Conservation (phyloP, 208 protist genomes). For the Tetramitus jugosus region DNA sequence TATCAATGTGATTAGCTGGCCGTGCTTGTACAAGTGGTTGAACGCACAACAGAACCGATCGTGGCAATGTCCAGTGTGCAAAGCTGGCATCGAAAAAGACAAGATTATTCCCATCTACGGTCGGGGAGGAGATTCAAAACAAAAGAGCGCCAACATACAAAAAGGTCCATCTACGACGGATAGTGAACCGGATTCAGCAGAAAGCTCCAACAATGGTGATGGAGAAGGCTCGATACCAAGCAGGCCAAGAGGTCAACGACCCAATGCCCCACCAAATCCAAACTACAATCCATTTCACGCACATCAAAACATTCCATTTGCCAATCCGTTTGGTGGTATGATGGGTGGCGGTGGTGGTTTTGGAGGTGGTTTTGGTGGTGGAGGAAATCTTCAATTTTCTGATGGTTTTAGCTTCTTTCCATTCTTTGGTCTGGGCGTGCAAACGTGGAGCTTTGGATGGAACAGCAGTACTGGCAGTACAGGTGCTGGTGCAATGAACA, state of each 20-base stretch:
- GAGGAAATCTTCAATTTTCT: neutral
- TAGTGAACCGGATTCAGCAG: neutral
- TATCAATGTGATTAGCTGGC: neutral
- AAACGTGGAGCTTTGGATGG: neutral
- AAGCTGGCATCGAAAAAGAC: constrained; percentile 32
- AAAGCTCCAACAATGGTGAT: neutral
- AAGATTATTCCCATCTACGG: constrained; percentile 42
- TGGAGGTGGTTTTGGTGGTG: neutral
- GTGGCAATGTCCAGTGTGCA: constrained; percentile 39
- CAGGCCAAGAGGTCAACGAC: neutral
- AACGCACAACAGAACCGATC: constrained; percentile 28
- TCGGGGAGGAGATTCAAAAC: constrained; percentile 15
- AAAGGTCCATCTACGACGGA: neutral
- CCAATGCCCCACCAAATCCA: constrained; percentile 8
- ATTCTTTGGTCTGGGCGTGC: neutral
- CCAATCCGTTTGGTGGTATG: neutral
- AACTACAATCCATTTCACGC: constrained; percentile 13
- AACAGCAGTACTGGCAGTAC: neutral
- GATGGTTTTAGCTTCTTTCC: too few relatives aligned
- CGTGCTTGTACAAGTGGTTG: constrained; percentile 24
- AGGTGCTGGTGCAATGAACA: too few relatives aligned
- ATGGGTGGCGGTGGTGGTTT: neutral
- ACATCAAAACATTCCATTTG: neutral
- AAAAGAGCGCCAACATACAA: neutral
- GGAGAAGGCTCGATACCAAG: too few relatives aligned